A percentile compares a stretch with the other conserved stretches of the same genome.
phyloP scores from a whole-genome alignment of 345 rosid genomes.

The Zanthoxylum bungeanum region DNA sequence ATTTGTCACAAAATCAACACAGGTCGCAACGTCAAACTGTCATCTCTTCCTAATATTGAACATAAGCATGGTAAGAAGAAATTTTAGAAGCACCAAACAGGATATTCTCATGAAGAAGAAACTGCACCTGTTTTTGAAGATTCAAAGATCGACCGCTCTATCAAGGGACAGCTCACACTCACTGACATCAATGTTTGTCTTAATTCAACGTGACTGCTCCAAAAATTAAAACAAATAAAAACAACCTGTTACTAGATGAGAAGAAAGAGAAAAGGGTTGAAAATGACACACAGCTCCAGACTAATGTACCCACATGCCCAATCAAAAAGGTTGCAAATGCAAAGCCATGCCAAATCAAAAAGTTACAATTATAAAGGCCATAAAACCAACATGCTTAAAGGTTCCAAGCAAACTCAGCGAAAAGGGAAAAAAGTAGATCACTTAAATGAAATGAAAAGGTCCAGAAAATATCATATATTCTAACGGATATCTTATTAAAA shows the following conservation, averaged over 20 bases:
- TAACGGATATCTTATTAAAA: not conserved
- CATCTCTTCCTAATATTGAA: slow-evolving; percentile 58
- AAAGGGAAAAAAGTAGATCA: not conserved
- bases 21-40: slow-evolving; percentile 51
- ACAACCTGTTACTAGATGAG: not conserved
- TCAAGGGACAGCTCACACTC: slow-evolving; percentile 53
- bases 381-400: not conserved
- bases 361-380: not conserved
- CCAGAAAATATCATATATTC: not conserved
- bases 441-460: not conserved
- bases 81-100: slow-evolving; percentile 7
- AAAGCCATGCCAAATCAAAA: not conserved
- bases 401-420: not conserved
- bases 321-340: not conserved
- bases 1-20: slow-evolving; percentile 62
- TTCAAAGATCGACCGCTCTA: slow-evolving; percentile 75
- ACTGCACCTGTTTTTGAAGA: slow-evolving; percentile 57
- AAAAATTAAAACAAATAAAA: slow-evolving; percentile 4
- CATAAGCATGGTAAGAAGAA: slow-evolving; percentile 23
- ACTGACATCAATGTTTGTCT: slow-evolving; percentile 61
- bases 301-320: not conserved
- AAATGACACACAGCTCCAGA: not conserved
- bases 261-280: not conserved
- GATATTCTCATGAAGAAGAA: slow-evolving; percentile 18
- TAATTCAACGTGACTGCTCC: slow-evolving; percentile 58